Evolutionary conservation across 202 grass and related monocot genomes (phyloP).

Genomic region (Eragrostis tef): DNA sequence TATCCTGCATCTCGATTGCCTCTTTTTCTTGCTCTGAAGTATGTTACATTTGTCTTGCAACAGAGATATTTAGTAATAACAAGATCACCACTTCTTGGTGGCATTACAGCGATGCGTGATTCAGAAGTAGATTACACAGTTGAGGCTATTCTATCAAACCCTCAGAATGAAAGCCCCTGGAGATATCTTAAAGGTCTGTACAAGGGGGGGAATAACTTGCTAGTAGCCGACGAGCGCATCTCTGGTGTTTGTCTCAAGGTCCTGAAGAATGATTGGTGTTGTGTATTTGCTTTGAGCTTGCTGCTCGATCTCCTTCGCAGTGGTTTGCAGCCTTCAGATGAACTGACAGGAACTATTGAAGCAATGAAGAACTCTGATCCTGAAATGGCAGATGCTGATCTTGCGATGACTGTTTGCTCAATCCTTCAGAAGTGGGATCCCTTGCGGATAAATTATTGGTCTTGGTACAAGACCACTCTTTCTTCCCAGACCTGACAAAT

Average conservation of each 20-base stretch:
- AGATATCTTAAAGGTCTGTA: slow-evolving; percentile 82
- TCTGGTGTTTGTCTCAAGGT: slow-evolving; percentile 72
- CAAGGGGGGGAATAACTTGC: slow-evolving; percentile 63
- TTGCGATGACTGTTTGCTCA: slow-evolving; percentile 60
- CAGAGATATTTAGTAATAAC: slow-evolving; percentile 90
- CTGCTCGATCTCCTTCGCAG: slow-evolving; percentile 71
- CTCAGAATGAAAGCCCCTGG: slow-evolving; percentile 93
- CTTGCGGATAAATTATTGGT: slow-evolving; percentile 87
- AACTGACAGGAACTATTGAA: slow-evolving; percentile 58
- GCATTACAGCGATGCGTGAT: slow-evolving; percentile 68
- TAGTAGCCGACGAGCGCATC: slow-evolving; percentile 60
- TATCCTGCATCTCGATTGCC: background rate
- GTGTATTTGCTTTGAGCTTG: slow-evolving; percentile 70
- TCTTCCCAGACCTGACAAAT: slow-evolving; percentile 48
- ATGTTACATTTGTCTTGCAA: slow-evolving; percentile 32
- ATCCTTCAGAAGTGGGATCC: slow-evolving; percentile 76
- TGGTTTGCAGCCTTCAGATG: slow-evolving; percentile 73
- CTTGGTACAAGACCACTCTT: slow-evolving; percentile 73
- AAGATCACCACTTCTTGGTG: slow-evolving; percentile 76
- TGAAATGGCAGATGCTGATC: slow-evolving; percentile 51
- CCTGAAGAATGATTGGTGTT: slow-evolving; percentile 59
- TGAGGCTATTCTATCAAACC: slow-evolving; percentile 65
- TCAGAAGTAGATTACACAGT: slow-evolving; percentile 84
- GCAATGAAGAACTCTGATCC: slow-evolving; percentile 42
- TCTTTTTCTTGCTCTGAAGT: slow-evolving; percentile 58